Conservation (phyloP, 208 protist species). For the Trypanosoma vivax region DNA sequence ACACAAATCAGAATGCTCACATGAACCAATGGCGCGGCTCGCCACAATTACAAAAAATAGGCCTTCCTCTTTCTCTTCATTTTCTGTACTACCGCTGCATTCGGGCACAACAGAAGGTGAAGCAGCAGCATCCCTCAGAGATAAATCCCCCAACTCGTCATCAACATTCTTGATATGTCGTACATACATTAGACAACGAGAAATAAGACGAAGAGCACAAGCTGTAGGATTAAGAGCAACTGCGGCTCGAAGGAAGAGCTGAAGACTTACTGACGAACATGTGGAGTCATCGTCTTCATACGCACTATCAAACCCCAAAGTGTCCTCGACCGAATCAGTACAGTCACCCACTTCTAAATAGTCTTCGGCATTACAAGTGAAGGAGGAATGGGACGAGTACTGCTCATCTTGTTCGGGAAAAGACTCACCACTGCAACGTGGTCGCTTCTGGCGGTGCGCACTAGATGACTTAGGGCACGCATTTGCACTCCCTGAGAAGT, state of each 20-base stretch:
- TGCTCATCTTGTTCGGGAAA: no score
- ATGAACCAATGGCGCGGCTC: slow-evolving; percentile 39
- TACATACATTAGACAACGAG: slow-evolving; percentile 43
- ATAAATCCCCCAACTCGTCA: slow-evolving; percentile 14
- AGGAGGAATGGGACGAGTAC: no score
- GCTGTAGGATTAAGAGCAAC: slow-evolving; percentile 39
- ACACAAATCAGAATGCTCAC: slow-evolving; percentile 43
- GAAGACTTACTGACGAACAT: slow-evolving; percentile 11
- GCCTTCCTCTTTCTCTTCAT: neutral
- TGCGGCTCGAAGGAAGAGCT: slow-evolving; percentile 46
- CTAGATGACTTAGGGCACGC: no score
- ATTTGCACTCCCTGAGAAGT: no score
- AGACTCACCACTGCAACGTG: no score
- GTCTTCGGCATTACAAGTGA: no score
- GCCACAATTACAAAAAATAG: slow-evolving; percentile 63
- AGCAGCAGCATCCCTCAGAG: neutral
- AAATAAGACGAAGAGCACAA: slow-evolving; percentile 60
- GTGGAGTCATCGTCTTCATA: neutral
- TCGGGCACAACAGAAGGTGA: neutral
- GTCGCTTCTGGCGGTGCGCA: no score
- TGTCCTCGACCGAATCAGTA: neutral
- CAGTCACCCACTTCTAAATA: no score
- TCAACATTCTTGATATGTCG: slow-evolving; percentile 35
- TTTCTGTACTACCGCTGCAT: neutral
- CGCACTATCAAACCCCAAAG: neutral